Evolutionary conservation across 352 stramenopile species (phyloP).

Genomic region (Globisporangium alternatum): DNA sequence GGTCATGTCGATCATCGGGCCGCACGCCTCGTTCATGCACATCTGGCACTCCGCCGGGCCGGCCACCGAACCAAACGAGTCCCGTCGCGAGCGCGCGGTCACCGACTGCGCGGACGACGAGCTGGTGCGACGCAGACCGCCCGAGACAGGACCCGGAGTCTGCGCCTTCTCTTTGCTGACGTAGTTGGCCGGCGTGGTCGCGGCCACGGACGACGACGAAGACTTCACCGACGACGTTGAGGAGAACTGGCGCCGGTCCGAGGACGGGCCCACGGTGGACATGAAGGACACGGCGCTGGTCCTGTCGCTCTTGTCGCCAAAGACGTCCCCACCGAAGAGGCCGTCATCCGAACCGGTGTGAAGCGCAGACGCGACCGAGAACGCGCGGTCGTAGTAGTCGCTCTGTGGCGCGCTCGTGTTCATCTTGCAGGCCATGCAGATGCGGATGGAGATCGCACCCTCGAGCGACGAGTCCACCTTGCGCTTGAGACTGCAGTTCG

Average conservation of each 20-base stretch:
- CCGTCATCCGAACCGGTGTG: constrained; percentile 20
- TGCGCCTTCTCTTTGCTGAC: constrained; percentile 11
- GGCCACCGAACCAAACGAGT: constrained; percentile 29
- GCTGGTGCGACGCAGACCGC: constrained; percentile 30
- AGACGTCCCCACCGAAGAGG: constrained; percentile 14
- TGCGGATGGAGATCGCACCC: constrained; percentile 38
- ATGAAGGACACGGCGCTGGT: constrained; percentile 18
- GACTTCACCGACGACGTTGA: constrained; percentile 7
- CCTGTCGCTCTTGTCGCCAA: constrained; percentile 15
- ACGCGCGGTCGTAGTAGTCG: constrained; percentile 59
- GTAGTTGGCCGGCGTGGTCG: constrained; percentile 18
- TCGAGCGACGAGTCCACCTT: constrained; percentile 32
- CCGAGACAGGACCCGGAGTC: neutral
- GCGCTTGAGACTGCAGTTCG: constrained; percentile 66
- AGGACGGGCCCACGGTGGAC: constrained; percentile 3
- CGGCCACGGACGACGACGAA: constrained; percentile 1
- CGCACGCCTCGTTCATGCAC: constrained; percentile 63
- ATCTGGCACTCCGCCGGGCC: constrained; percentile 32
- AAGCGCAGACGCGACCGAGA: constrained; percentile 31
- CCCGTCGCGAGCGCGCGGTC: constrained; percentile 20
- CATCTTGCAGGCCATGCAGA: constrained; percentile 81
- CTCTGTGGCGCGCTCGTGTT: constrained; percentile 41
- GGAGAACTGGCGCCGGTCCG: constrained; percentile 1
- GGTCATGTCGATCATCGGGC: constrained; percentile 41
- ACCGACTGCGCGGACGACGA: constrained; percentile 21